These are phyloP conservation scores for Septoria petroselini DNA, from an alignment of 2,329 filamentous ascomycete genomes.

Conservation along the genomic window DNA sequence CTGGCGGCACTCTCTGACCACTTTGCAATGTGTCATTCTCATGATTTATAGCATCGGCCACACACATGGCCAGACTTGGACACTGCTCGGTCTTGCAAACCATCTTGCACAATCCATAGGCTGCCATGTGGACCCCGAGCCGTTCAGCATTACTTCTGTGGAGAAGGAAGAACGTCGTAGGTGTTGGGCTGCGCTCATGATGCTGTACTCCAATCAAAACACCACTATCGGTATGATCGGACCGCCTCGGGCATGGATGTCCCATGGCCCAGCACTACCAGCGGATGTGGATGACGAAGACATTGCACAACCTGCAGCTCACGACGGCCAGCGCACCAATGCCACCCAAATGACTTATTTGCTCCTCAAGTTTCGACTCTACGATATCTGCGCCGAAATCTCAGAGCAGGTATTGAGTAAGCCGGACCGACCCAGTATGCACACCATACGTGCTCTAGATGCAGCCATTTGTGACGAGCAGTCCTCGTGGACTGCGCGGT, in stretches of 20 bases:
- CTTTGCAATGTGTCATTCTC: slow-evolving; percentile 1
- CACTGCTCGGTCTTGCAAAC: slow-evolving; percentile 3
- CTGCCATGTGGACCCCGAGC: slow-evolving; percentile 4
- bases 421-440: neutral
- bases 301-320: neutral
- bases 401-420: neutral
- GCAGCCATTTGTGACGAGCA: neutral
- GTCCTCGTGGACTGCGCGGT: neutral
- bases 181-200: slow-evolving; percentile 6
- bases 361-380: slow-evolving; percentile 2
- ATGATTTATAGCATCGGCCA: slow-evolving; percentile 9
- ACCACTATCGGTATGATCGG: neutral
- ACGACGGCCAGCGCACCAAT: too few species aligned
- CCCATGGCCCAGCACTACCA: neutral
- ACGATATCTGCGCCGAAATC: slow-evolving; percentile 7
- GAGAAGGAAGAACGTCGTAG: slow-evolving; percentile 1
- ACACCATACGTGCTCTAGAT: neutral
- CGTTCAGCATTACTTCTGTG: neutral
- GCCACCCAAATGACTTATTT: slow-evolving; percentile 9
- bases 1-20: slow-evolving; percentile 4
- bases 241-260: neutral
- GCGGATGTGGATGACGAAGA: neutral
- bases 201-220: slow-evolving; percentile 6
- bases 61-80: slow-evolving; percentile 4
- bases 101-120: slow-evolving; percentile 4